These are phyloP conservation scores for Grosmannia serpens DNA, from an alignment of 2,329 filamentous ascomycete species.

Conservation along the genomic window DNA sequence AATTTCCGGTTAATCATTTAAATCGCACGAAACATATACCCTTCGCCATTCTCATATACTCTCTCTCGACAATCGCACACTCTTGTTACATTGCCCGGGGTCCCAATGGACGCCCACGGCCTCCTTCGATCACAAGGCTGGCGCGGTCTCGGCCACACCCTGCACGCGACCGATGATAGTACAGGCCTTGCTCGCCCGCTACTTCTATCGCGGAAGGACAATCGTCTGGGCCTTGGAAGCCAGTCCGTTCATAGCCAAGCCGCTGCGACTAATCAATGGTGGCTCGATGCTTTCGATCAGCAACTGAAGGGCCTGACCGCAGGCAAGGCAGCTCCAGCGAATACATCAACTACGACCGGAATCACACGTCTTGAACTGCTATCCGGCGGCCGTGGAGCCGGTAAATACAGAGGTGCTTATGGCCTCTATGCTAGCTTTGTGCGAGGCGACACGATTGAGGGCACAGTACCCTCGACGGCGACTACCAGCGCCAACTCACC, in stretches of 20 bases:
- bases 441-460: slow-evolving; percentile 62
- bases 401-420: slow-evolving; percentile 48
- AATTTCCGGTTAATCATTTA: neutral
- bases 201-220: slow-evolving; percentile 69
- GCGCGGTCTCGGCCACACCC: slow-evolving; percentile 77
- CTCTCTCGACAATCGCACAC: neutral
- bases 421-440: slow-evolving; percentile 78
- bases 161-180: slow-evolving; percentile 61
- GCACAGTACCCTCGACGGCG: slow-evolving; percentile 42
- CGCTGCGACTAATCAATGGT: slow-evolving; percentile 77
- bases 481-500: slow-evolving; percentile 7
- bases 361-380: slow-evolving; percentile 38
- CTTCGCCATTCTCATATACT: neutral
- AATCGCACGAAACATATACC: neutral
- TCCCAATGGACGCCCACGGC: slow-evolving; percentile 67
- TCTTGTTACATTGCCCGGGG: neutral
- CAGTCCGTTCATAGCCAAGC: slow-evolving; percentile 52
- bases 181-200: slow-evolving; percentile 76
- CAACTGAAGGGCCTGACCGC: slow-evolving; percentile 67
- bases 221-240: slow-evolving; percentile 70
- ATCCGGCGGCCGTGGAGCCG: slow-evolving; percentile 29
- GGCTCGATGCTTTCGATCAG: slow-evolving; percentile 88
- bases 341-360: slow-evolving; percentile 40
- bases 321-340: slow-evolving; percentile 40
- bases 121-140: slow-evolving; percentile 81